Percentiles rank a stretch among this genome's conserved stretches.
phyloP scores from a whole-genome alignment of 2,329 filamentous ascomycete genomes.

The Amauroascus niger region DNA sequence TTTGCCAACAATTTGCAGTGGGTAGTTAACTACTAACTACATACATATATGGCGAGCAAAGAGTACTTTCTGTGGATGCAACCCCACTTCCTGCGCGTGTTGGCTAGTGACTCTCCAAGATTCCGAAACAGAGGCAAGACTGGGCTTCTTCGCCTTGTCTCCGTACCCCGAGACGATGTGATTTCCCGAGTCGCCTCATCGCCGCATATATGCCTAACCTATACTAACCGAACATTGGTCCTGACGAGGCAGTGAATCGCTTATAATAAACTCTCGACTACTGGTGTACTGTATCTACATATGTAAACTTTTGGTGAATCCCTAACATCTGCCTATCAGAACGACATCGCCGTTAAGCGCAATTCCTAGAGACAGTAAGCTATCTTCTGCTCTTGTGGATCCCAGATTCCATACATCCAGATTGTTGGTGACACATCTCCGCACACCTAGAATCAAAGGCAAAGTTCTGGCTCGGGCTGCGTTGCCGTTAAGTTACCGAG shows the following conservation, averaged over 20 bases:
- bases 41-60: not conserved
- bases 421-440: not conserved
- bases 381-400: not conserved
- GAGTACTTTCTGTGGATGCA: not conserved
- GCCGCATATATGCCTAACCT: not conserved
- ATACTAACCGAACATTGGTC: not conserved
- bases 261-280: not conserved
- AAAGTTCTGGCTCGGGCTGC: conserved; percentile 7
- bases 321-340: not conserved
- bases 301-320: too few relatives aligned
- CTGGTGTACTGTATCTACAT: not conserved
- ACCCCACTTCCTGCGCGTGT: not conserved
- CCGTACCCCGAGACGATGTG: not conserved
- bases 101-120: not conserved
- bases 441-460: not conserved
- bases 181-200: not conserved
- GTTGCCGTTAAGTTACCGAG: not conserved
- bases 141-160: too few relatives aligned
- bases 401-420: not conserved
- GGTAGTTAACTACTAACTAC: not conserved
- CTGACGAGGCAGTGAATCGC: not conserved
- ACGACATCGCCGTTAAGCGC: not conserved
- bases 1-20: not conserved
- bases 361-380: not conserved
- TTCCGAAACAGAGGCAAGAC: not conserved